phyloP scores from a whole-genome alignment of 1,284 basidiomycete genomes.

The Cryptococcus sp. region DNA sequence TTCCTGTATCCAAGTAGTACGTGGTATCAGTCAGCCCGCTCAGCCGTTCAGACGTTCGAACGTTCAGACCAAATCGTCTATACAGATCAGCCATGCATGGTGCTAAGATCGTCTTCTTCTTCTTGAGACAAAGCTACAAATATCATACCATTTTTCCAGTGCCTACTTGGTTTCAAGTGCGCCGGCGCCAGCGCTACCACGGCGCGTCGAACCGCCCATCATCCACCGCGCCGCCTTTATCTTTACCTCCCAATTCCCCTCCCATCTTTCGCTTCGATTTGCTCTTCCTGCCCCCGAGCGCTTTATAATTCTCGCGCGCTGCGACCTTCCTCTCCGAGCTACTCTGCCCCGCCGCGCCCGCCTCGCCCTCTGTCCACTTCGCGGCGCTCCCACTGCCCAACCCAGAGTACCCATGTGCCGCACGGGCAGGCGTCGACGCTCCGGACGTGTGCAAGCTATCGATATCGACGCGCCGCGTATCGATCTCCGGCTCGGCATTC shows the following conservation, averaged over 20 bases:
- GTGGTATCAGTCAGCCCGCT: too few relatives aligned
- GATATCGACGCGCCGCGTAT: constrained; percentile 47
- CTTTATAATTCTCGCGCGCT: neutral
- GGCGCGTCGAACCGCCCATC: constrained; percentile 49
- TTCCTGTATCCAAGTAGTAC: too few relatives aligned
- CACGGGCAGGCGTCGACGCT: constrained; percentile 65
- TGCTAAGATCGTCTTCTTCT: too few relatives aligned
- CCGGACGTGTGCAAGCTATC: constrained; percentile 59
- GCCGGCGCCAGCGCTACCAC: constrained; percentile 24
- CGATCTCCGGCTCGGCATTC: constrained; percentile 37
- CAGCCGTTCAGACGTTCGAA: too few relatives aligned
- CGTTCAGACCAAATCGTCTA: too few relatives aligned
- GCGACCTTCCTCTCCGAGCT: constrained; percentile 3
- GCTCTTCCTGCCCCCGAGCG: constrained; percentile 1
- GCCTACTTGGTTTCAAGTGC: too few relatives aligned
- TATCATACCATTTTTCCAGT: too few relatives aligned
- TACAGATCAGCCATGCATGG: too few relatives aligned
- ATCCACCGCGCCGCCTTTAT: constrained; percentile 45
- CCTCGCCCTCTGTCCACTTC: constrained; percentile 34
- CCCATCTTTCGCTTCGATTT: constrained; percentile 33
- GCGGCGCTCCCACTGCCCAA: constrained; percentile 39
- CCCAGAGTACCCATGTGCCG: constrained; percentile 50
- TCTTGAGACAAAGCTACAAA: too few relatives aligned
- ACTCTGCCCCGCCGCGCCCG: constrained; percentile 3
- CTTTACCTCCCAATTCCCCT: constrained; percentile 42